A percentile compares a stretch with the other conserved stretches of the same genome.
phyloP scores from a whole-genome alignment of 495 filamentous ascomycete species.

The Pyrenula massariospora region DNA sequence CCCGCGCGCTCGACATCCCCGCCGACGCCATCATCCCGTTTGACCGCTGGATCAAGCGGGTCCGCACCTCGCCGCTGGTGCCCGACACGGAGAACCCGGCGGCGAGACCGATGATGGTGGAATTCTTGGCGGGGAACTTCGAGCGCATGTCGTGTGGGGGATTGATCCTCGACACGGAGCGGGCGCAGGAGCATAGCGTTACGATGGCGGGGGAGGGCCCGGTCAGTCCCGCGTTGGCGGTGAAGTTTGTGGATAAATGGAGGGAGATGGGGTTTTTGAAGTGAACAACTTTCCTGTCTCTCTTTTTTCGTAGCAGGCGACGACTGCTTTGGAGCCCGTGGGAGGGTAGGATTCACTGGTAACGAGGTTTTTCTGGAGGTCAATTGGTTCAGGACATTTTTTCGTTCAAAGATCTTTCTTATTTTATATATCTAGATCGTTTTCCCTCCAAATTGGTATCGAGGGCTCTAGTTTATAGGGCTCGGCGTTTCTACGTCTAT shows the following conservation, averaged over 20 bases:
- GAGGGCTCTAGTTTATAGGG: too few species aligned
- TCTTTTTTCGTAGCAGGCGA: too few species aligned
- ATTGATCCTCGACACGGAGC: slow-evolving; percentile 25
- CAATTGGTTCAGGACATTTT: too few species aligned
- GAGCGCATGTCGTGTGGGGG: slow-evolving; percentile 37
- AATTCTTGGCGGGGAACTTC: slow-evolving; percentile 34
- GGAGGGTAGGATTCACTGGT: too few species aligned
- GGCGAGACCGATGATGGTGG: slow-evolving; percentile 11
- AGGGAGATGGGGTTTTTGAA: neutral
- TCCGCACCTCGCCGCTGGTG: slow-evolving; percentile 7
- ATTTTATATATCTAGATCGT: too few species aligned
- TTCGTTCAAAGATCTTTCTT: too few species aligned
- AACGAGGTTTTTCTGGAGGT: too few species aligned
- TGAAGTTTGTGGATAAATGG: neutral
- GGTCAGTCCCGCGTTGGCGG: slow-evolving; percentile 15
- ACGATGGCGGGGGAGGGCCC: slow-evolving; percentile 17
- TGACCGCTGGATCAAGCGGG: slow-evolving; percentile 23
- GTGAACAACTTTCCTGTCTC: too few species aligned
- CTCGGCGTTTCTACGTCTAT: too few species aligned
- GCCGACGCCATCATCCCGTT: slow-evolving; percentile 17
- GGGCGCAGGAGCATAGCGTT: slow-evolving; percentile 23
- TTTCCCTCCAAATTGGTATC: too few species aligned
- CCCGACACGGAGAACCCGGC: slow-evolving; percentile 27
- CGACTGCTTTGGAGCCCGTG: too few species aligned
- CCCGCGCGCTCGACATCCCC: slow-evolving; percentile 20